Evolutionary conservation across 371 early-diverging fungal species (phyloP), one percentile per base, ranked within the genome.

Genomic region (Amoeboradix gromovi): DNA sequence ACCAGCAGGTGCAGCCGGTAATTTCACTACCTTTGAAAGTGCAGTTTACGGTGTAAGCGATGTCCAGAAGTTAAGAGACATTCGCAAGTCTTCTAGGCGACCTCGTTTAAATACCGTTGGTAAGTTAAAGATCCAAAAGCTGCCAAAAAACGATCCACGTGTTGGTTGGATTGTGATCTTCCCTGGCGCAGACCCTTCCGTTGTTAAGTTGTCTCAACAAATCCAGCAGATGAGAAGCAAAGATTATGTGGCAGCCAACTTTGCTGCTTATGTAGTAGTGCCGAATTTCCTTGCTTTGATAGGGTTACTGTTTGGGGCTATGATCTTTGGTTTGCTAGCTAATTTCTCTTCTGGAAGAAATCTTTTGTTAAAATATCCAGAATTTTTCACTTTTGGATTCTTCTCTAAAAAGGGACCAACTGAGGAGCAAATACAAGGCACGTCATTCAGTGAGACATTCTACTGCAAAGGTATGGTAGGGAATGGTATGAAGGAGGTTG

Each of bases 1-100:
- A 1, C 75, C 76, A 12, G 80, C 83, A 16, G 88, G 88, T 12
- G 82, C 84, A 0, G 83, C 84, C 0, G 75, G 69, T 22, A 77
- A 77, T 70, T 75, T 70, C 30, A 72, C 76, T 1, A 77, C 77
- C 0, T 77, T 70, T 73, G 74, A 74, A 66, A 71, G 71, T 66
- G 72, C 73, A 2, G 73, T 77, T 22, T 32, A 71, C 2, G 71
- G 74, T 2, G 66, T 77, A 28, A 73, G 74, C 28, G 31, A 70
- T 30, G 71, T 67, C 29, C 30, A 65, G n/a, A 71, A 74, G n/a
- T 68, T 74, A 28, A 66, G 71, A n/a, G 68, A 66, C 28, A 29
- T 76, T 28, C 31, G 75, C 27, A 70, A 70, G 70, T 30, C 72
- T 32, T 69, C 68, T 66, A 67, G 32, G 31, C 67, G 70, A n/a